Evolutionary conservation across 2,329 filamentous ascomycete genomes (phyloP), one percentile per base, ranked within the genome.

Genomic region (Alternaria consortialis): DNA sequence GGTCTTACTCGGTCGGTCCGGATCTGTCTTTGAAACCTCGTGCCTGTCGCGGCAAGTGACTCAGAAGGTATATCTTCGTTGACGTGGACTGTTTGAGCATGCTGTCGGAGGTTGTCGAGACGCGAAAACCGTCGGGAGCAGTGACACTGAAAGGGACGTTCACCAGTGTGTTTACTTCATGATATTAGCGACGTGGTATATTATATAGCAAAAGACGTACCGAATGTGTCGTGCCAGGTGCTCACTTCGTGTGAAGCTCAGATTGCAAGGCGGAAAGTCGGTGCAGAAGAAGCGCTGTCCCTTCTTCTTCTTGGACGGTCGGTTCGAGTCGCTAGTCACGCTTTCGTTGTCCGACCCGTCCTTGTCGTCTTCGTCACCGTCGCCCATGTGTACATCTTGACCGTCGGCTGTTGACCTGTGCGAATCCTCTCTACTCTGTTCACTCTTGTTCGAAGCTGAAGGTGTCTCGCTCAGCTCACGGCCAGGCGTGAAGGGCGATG

Each of bases 1-100:
- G 91, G 90, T 55, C 92, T 87, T 34, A 94, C 91, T 60, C 93
- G 85, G 67, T 97, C 94, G 0, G 92, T 96, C 54, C 94, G 87
- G 60, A 97, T 93, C 78, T 97, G 94, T 63, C 94, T 87, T 73
- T 97, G 94, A 71, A 97, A 97, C 39, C 94, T 86, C 8, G 94
- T 97, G 25, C 94, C 93, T 1, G 92, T 95, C 4, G 94, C 95
- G 15, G 95, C 95, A 20, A 98, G 86, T 1, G 95, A 98, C 77
- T 97, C 93, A 40, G 90, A 89, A 4, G 95, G 95, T 34, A 99
- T 99, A 58, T 97, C 93, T 77, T 98, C 95, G 77, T 98, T 97
- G 59, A 97, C 91, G 77, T 99, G 95, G 1, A 99, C 95, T 0
- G 95, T 98, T 79, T 97, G 94, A 44, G 95, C 95, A 84, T 99